Evolutionary conservation across 2,329 filamentous ascomycete species (phyloP).

Genomic region (Intubia oerlemansii): DNA sequence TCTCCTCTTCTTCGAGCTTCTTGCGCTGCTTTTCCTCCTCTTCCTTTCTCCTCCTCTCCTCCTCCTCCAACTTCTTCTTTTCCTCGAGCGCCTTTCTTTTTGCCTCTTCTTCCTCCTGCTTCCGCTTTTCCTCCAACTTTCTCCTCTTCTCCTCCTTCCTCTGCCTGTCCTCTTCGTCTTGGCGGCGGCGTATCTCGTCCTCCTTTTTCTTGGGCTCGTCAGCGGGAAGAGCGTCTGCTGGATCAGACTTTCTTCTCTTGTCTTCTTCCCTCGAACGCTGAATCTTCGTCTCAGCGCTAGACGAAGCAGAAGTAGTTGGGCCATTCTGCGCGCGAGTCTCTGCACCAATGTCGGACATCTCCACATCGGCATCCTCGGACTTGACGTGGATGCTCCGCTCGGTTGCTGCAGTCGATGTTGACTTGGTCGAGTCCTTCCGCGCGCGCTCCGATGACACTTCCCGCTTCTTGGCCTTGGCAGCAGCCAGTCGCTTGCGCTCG

Average conservation of each 20-base stretch:
- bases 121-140: conserved; percentile 10
- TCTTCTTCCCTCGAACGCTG: conserved; percentile 12
- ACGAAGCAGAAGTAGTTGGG: too few species aligned
- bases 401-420: conserved; percentile 11
- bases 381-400: conserved; percentile 36
- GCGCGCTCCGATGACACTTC: conserved; percentile 15
- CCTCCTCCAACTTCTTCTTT: conserved; percentile 14
- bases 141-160: conserved; percentile 12
- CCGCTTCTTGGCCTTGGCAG: conserved; percentile 17
- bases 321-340: too few species aligned
- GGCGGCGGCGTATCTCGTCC: conserved; percentile 12
- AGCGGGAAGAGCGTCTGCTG: neutral
- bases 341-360: conserved; percentile 29
- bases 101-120: conserved; percentile 14
- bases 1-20: conserved; percentile 24
- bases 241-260: conserved; percentile 3
- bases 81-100: conserved; percentile 13
- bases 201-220: conserved; percentile 12
- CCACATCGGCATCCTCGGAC: conserved; percentile 31
- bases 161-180: conserved; percentile 11
- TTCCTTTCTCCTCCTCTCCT: conserved; percentile 10
- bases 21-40: conserved; percentile 13
- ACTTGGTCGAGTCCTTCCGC: conserved; percentile 20
- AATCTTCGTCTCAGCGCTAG: conserved; percentile 13
- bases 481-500: conserved; percentile 14